Evolutionary conservation across 208 protist genomes (phyloP).

Genomic region (Sergeia podlipaevii): DNA sequence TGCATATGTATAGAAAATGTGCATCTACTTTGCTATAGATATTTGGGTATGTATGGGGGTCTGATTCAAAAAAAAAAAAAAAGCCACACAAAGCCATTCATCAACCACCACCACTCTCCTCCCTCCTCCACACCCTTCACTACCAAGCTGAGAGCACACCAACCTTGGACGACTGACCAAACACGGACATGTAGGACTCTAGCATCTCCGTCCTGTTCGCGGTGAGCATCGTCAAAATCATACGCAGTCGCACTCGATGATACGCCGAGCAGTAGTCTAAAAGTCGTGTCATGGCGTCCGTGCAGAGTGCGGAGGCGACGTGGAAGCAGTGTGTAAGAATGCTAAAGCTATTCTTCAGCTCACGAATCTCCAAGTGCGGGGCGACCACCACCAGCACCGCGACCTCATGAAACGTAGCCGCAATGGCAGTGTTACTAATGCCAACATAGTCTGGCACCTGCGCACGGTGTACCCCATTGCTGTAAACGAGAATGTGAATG

Average conservation of each 20-base stretch:
- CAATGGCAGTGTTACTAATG: conserved; percentile 22
- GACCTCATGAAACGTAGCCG: conserved; percentile 58
- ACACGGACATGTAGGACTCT: conserved; percentile 54
- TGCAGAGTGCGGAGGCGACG: conserved; percentile 31
- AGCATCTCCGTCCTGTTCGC: conserved; percentile 36
- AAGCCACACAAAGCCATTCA: no score
- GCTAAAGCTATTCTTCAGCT: conserved; percentile 51
- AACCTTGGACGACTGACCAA: conserved; percentile 50
- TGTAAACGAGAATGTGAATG: conserved; percentile 48
- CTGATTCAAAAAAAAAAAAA: no score
- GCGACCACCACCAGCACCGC: conserved; percentile 46
- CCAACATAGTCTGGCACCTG: conserved; percentile 21
- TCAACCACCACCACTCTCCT: no score
- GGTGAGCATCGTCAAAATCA: conserved; percentile 44
- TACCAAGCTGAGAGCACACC: conserved; percentile 46
- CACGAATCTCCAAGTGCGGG: conserved; percentile 30
- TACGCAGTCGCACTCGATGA: conserved; percentile 83
- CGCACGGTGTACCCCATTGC: conserved; percentile 17
- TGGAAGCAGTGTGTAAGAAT: conserved; percentile 50
- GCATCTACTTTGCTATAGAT: no score
- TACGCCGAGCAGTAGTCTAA: conserved; percentile 81
- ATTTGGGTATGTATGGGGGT: no score
- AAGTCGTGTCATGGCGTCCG: conserved; percentile 33
- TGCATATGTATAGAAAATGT: no score
- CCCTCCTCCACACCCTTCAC: background rate